Conservation (phyloP, 371 early-diverging fungal genomes). For the Mucor piriformis region DNA sequence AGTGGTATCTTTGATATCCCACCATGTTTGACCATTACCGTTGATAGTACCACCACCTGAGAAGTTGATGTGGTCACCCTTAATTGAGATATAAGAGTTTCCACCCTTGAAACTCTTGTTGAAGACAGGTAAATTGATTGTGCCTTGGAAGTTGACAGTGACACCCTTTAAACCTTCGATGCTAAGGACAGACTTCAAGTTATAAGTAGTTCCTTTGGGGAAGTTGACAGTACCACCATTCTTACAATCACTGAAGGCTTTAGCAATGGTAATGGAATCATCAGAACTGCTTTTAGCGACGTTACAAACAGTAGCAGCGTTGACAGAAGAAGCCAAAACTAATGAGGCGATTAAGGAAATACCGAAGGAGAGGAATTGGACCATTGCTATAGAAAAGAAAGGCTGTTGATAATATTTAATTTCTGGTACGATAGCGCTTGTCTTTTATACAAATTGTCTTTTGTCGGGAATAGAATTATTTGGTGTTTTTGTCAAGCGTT, state of each 20-base stretch:
- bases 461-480: too few relatives aligned
- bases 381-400: not conserved
- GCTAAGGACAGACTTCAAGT: conserved; percentile 24
- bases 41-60: conserved; percentile 23
- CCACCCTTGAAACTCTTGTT: conserved; percentile 29
- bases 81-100: conserved; percentile 31
- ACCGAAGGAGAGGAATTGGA: conserved; percentile 7
- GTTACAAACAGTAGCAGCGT: conserved; percentile 30
- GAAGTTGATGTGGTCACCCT: conserved; percentile 32
- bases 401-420: not conserved
- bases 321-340: conserved; percentile 13
- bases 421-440: too few relatives aligned
- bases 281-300: conserved; percentile 24
- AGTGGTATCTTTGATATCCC: conserved; percentile 29
- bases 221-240: conserved; percentile 41
- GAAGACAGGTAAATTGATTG: conserved; percentile 29
- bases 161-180: conserved; percentile 27
- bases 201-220: conserved; percentile 29
- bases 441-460: too few relatives aligned
- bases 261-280: conserved; percentile 28
- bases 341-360: conserved; percentile 8
- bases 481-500: too few relatives aligned
- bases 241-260: conserved; percentile 35
- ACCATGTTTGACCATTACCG: conserved; percentile 44
- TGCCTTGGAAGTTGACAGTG: conserved; percentile 33